phyloP scores from a whole-genome alignment of 2,329 filamentous ascomycete genomes.

The Nannizziopsis arthrosporioides region DNA sequence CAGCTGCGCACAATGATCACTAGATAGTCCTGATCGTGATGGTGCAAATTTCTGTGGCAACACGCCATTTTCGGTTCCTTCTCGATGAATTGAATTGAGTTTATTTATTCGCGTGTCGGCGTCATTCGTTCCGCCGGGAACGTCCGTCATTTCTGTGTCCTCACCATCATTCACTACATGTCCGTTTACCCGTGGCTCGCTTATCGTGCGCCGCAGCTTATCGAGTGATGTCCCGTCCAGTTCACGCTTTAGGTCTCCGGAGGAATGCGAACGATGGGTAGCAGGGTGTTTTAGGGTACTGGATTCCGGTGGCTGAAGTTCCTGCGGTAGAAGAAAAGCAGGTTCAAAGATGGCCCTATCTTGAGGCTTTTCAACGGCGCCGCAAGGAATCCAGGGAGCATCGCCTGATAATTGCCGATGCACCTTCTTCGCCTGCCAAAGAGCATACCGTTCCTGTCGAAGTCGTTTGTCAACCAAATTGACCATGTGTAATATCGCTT shows the following conservation, averaged over 20 bases:
- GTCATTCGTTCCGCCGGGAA: conserved; percentile 9
- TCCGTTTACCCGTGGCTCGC: neutral
- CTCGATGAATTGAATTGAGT: neutral
- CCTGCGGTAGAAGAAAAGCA: conserved; percentile 11
- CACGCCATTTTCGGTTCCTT: neutral
- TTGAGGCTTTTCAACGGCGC: conserved; percentile 39
- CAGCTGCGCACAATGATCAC: neutral
- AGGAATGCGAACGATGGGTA: neutral
- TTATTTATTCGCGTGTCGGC: conserved; percentile 3
- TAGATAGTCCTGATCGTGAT: neutral
- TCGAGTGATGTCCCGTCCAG: no score
- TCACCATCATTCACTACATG: conserved; percentile 8
- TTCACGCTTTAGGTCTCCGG: neutral
- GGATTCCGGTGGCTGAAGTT: conserved; percentile 9
- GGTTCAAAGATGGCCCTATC: conserved; percentile 40
- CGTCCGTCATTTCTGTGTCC: conserved; percentile 29
- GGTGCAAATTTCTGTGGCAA: neutral
- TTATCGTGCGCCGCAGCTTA: no score
- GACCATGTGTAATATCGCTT: conserved; percentile 47
- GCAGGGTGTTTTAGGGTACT: neutral
- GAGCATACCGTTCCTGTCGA: conserved; percentile 44
- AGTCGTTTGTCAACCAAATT: conserved; percentile 46
- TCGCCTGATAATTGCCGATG: conserved; percentile 50
- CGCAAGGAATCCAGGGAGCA: conserved; percentile 47
- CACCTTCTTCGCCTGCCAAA: conserved; percentile 48